phyloP scores from a whole-genome alignment of 1,284 basidiomycete species.

The Melampsora abietis-canadensis region DNA sequence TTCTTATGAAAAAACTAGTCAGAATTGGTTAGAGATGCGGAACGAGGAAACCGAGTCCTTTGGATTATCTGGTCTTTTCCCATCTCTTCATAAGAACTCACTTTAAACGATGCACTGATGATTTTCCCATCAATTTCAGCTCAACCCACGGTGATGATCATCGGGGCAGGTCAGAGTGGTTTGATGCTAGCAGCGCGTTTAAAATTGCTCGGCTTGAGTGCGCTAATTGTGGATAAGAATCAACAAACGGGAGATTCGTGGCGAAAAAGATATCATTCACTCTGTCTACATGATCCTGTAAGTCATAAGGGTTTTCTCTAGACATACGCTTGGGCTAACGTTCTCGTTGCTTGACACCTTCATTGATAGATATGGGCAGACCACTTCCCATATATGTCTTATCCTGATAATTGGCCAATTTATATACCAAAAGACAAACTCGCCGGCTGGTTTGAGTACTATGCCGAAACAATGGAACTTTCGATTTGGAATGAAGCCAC shows the following conservation, averaged over 20 bases:
- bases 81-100: not conserved
- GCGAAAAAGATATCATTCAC: constrained; percentile 49
- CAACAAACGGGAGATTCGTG: constrained; percentile 59
- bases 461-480: constrained; percentile 64
- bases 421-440: constrained; percentile 57
- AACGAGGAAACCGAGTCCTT: not conserved
- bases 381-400: constrained; percentile 37
- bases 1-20: not conserved
- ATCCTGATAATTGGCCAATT: constrained; percentile 48
- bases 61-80: not conserved
- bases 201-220: constrained; percentile 60
- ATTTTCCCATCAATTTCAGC: not conserved
- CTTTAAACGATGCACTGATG: not conserved
- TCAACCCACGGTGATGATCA: constrained; percentile 37
- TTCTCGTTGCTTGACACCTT: not conserved
- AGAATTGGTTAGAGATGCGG: constrained; percentile 30
- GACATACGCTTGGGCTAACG: not conserved
- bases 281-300: constrained; percentile 51
- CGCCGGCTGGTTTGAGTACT: constrained; percentile 67
- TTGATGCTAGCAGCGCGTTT: constrained; percentile 63
- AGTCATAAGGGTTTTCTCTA: constrained; percentile 9
- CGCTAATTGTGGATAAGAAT: constrained; percentile 61
- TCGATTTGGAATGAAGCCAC: constrained; percentile 65
- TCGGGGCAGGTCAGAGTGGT: constrained; percentile 68
- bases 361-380: constrained; percentile 22